phyloP scores from a whole-genome alignment of 139 green algal species.

The Pleodorina starrii region DNA sequence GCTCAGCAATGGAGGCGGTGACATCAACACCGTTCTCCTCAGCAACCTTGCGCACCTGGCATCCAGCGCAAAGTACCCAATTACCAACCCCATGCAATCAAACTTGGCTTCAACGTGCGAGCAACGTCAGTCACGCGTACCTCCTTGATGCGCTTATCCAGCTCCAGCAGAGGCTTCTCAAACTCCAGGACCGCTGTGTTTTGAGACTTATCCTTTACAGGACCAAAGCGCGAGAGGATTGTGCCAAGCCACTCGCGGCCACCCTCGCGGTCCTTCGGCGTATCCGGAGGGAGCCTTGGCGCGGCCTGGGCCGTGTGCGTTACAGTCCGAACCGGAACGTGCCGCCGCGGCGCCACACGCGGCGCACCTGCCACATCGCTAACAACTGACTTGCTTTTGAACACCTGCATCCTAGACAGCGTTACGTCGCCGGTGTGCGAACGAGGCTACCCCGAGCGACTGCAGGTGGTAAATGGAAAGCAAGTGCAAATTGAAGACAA shows the following conservation, averaged over 20 bases:
- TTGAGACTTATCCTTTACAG: conserved; percentile 78
- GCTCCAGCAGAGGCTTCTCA: conserved; percentile 96
- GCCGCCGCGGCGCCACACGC: neutral
- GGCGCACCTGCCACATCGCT: neutral
- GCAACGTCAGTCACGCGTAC: conserved; percentile 60
- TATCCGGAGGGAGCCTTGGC: conserved; percentile 41
- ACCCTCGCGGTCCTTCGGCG: conserved; percentile 37
- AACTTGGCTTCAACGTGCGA: neutral
- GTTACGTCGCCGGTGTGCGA: neutral
- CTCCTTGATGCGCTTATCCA: conserved; percentile 98
- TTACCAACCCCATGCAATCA: neutral
- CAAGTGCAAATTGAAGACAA: neutral
- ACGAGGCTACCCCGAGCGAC: neutral
- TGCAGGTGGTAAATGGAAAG: neutral
- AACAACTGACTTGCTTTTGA: conserved; percentile 19
- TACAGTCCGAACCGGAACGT: neutral
- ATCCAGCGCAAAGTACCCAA: neutral
- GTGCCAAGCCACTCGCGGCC: conserved; percentile 76
- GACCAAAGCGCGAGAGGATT: conserved; percentile 83
- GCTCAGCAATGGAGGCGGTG: conserved; percentile 84
- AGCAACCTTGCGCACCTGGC: conserved; percentile 89
- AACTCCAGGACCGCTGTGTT: conserved; percentile 91
- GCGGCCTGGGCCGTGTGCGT: conserved; percentile 6
- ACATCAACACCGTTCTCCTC: conserved; percentile 96
- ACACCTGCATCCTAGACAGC: conserved; percentile 15